Conservation (phyloP, 2,329 filamentous ascomycete species). For the Elsinoe arachidis region DNA sequence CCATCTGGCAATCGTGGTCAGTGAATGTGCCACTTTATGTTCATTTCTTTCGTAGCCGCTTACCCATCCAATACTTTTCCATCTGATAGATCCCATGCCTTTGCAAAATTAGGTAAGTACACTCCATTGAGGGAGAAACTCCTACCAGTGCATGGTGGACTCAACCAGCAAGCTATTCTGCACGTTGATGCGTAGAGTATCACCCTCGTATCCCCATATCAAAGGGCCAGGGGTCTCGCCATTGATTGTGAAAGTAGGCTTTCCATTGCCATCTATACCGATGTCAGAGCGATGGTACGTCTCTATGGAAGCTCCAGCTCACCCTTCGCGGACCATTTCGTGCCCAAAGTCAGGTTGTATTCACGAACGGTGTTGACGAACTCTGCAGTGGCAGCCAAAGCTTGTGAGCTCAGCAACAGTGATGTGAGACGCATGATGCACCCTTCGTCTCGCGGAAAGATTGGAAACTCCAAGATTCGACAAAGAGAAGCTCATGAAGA, state of each 20-base stretch:
- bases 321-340: constrained; percentile 16
- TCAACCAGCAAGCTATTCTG: constrained; percentile 29
- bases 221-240: constrained; percentile 38
- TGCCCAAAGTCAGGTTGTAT: constrained; percentile 18
- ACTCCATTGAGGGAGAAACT: no score
- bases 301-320: neutral
- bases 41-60: no score
- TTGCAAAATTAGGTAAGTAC: no score
- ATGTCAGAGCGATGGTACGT: neutral
- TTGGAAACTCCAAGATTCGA: no score
- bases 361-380: constrained; percentile 11
- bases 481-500: no score
- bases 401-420: neutral
- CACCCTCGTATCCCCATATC: constrained; percentile 39
- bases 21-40: no score
- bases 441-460: no score
- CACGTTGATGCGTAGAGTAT: constrained; percentile 35
- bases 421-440: neutral
- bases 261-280: constrained; percentile 14
- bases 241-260: constrained; percentile 25
- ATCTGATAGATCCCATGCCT: constrained; percentile 11
- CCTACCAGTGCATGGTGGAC: constrained; percentile 17
- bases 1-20: no score
- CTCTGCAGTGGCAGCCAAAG: constrained; percentile 1
- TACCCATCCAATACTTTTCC: constrained; percentile 8